Base-by-base conservation (phyloP, 441 rosid genomes). In the Jatropha podagrica region DNA sequence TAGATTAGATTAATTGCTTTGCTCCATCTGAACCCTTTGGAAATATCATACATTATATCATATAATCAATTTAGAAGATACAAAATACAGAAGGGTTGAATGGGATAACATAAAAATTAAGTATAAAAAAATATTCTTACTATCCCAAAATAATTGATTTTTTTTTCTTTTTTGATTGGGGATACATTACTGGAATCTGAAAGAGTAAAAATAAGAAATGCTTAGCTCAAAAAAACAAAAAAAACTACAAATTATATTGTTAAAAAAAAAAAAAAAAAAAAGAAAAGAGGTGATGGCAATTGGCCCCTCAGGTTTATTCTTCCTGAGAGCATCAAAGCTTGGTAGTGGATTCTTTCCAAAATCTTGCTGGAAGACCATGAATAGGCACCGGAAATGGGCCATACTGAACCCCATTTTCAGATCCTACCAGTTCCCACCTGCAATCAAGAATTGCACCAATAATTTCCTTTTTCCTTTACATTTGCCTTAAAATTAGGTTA, bases 311-410 rank as follows among this genome's bases (percentile, higher is more conserved):
- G 20, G 71, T 72, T 72, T 64, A 2, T 62, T 74, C 17, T 58
- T 76, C 58, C 44, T 65, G 58, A 67, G 62, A 60, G 55, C 49
- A 69, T 32, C 49, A 27, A 32, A 61, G 63, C n/a, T 75, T 12
- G 69, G 65, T 69, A 76, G 77, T 66, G 63, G 79, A 44, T 79
- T 84, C 84, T 73, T 84, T 86, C 88, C 90, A 86, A 82, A 87
- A 89, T 85, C 88, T 87, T 73, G 96, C 81, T 49, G 92, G 91
- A 51, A 91, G 92, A 67, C 94, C 96, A 82, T 87, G 81, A 67
- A 69, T 23, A 20, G 96, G 96, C 68, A 91, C 89, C n/a, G 94
- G 96, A 64, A 91, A 91, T 81, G 96, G 96, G 65, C 91, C 82
- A 74, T 91, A 85, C 74, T 89, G 94, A 78, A 83, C 79, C 81